These are phyloP conservation scores for Dentipellis fragilis DNA, from an alignment of 768 basidiomycete genomes.

Conservation along the genomic window DNA sequence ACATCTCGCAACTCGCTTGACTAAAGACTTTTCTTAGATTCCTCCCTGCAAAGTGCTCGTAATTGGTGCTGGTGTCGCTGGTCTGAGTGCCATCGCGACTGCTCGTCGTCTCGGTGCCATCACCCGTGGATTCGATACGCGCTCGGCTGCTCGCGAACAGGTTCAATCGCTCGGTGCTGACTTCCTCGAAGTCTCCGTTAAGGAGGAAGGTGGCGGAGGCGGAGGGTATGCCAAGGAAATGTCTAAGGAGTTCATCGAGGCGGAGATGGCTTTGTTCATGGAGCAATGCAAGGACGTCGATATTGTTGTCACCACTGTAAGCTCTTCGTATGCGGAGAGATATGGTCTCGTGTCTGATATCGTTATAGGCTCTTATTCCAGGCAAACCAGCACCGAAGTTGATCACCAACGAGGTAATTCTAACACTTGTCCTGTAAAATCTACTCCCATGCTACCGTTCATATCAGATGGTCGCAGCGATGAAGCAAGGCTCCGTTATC, in stretches of 20 bases:
- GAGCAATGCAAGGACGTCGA: constrained; percentile 86
- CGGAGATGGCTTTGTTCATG: constrained; percentile 83
- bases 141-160: constrained; percentile 79
- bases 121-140: constrained; percentile 82
- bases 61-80: constrained; percentile 85
- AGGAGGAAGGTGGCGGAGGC: constrained; percentile 74
- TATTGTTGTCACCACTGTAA: constrained; percentile 76
- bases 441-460: neutral
- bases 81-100: constrained; percentile 80
- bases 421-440: neutral
- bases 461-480: constrained; percentile 65
- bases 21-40: constrained; percentile 35
- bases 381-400: constrained; percentile 81
- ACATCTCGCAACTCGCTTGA: neutral
- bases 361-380: constrained; percentile 63
- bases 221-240: constrained; percentile 88
- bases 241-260: constrained; percentile 83
- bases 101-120: constrained; percentile 80
- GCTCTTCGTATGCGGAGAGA: constrained; percentile 10
- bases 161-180: constrained; percentile 86
- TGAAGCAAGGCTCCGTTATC: constrained; percentile 87
- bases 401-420: constrained; percentile 54
- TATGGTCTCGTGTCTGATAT: neutral
- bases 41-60: constrained; percentile 81
- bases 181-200: constrained; percentile 70